Conservation (phyloP, 495 filamentous ascomycete genomes). For the Talaromyces stipitatus region DNA sequence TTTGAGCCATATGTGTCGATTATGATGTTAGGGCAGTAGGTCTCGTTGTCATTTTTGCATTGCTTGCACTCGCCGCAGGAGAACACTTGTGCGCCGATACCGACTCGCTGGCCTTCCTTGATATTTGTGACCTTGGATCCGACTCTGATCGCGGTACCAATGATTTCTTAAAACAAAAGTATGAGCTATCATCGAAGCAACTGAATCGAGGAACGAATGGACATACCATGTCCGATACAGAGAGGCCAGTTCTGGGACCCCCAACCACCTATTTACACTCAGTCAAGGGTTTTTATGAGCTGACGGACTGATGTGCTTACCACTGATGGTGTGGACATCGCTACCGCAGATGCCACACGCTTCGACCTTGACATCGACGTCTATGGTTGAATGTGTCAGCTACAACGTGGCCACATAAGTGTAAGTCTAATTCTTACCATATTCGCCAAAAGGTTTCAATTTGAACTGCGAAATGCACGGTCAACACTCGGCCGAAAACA, state of each 20-base stretch:
- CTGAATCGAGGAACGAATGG: background rate
- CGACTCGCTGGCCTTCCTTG: slow-evolving; percentile 70
- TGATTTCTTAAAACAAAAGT: slow-evolving; percentile 40
- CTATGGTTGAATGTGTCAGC: slow-evolving; percentile 16
- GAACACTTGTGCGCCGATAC: slow-evolving; percentile 70
- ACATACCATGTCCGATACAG: slow-evolving; percentile 58
- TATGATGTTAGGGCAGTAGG: slow-evolving; percentile 61
- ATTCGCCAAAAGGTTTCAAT: slow-evolving; percentile 67
- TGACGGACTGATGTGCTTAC: slow-evolving; percentile 12
- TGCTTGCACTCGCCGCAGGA: slow-evolving; percentile 62
- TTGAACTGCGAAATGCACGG: slow-evolving; percentile 46
- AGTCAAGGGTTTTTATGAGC: slow-evolving; percentile 1
- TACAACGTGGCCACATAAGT: background rate
- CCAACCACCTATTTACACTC: slow-evolving; percentile 50
- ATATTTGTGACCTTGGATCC: slow-evolving; percentile 57
- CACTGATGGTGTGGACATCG: slow-evolving; percentile 70
- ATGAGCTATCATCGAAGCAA: background rate
- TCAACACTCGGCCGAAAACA: slow-evolving; percentile 3
- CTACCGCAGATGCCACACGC: slow-evolving; percentile 74
- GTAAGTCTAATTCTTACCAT: slow-evolving; percentile 26
- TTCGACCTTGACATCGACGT: slow-evolving; percentile 66
- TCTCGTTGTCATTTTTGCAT: slow-evolving; percentile 68
- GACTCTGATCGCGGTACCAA: slow-evolving; percentile 65
- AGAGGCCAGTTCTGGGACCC: slow-evolving; percentile 60
- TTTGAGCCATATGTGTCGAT: slow-evolving; percentile 58